A percentile compares a stretch with the other conserved stretches of the same genome.
Evolutionary conservation across 768 basidiomycete genomes (phyloP).

Genomic region (Termitomyces sp.): DNA sequence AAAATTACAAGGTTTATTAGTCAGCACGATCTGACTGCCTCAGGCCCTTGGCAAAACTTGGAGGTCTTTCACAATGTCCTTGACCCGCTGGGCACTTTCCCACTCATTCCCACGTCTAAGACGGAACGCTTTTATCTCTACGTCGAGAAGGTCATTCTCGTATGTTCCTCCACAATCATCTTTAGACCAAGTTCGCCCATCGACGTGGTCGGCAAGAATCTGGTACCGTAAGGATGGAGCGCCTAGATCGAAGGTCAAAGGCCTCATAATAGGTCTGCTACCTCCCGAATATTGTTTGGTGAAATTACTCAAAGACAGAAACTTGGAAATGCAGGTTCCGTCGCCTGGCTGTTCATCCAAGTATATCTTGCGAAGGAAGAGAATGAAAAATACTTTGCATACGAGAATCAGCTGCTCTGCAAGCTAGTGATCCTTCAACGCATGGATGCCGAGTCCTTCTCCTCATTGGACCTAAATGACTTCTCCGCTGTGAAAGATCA

Average conservation of each 20-base stretch:
- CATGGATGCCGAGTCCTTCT: conserved; percentile 20
- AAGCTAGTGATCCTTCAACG: conserved; percentile 25
- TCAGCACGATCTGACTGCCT: too few relatives aligned
- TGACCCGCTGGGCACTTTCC: too few relatives aligned
- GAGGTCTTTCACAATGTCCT: too few relatives aligned
- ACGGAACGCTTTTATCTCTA: too few relatives aligned
- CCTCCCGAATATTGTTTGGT: conserved; percentile 1
- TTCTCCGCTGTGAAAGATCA: conserved; percentile 16
- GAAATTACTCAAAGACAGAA: background rate
- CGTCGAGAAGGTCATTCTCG: too few relatives aligned
- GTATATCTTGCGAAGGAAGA: background rate
- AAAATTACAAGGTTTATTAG: too few relatives aligned
- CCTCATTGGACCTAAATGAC: conserved; percentile 21
- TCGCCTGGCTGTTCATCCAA: background rate
- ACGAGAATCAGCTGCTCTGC: background rate
- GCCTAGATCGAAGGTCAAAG: conserved; percentile 28
- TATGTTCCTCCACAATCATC: background rate
- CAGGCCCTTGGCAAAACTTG: too few relatives aligned
- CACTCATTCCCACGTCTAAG: too few relatives aligned
- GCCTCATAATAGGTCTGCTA: conserved; percentile 24
- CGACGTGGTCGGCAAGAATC: conserved; percentile 21
- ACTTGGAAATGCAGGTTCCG: background rate
- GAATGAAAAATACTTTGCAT: background rate
- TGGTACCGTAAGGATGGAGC: conserved; percentile 31
- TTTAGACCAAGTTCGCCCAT: conserved; percentile 14